Percentiles rank a stretch among this genome's conserved stretches.
phyloP scores from a whole-genome alignment of 345 rosid species.

The Mercurialis annua region DNA sequence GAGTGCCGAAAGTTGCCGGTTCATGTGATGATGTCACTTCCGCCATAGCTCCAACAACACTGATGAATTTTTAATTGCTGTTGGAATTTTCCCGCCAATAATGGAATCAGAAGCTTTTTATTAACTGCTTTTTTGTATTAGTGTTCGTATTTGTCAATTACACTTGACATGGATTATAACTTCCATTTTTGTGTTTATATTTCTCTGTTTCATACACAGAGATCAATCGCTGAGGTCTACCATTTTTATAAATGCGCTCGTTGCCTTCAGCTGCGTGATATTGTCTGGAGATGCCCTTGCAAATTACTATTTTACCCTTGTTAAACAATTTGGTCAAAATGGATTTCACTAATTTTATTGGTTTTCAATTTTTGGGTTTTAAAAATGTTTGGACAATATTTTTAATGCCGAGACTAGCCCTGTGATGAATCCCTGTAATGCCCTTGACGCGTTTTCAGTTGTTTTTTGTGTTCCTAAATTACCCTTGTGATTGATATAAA shows the following conservation, averaged over 20 bases:
- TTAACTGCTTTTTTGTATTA: neutral
- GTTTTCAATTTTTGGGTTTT: neutral
- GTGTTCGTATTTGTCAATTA: neutral
- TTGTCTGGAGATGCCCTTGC: too few species aligned
- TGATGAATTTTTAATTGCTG: neutral
- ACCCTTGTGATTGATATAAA: neutral
- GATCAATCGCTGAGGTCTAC: neutral
- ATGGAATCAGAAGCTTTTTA: neutral
- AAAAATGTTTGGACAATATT: neutral
- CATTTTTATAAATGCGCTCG: neutral
- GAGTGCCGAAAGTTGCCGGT: conserved; percentile 46
- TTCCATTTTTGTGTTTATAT: neutral
- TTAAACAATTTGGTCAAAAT: neutral
- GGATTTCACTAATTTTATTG: neutral
- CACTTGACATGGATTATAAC: neutral
- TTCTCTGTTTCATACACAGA: neutral
- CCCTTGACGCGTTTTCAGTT: neutral
- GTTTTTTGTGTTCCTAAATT: neutral
- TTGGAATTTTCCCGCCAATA: conserved; percentile 8
- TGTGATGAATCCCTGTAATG: neutral
- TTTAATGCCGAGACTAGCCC: neutral
- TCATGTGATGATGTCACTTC: conserved; percentile 13
- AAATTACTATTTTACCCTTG: neutral
- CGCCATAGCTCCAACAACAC: conserved; percentile 9
- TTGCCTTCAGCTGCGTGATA: neutral